Evolutionary conservation across 768 basidiomycete genomes (phyloP).

Genomic region (Mycena belliarum): DNA sequence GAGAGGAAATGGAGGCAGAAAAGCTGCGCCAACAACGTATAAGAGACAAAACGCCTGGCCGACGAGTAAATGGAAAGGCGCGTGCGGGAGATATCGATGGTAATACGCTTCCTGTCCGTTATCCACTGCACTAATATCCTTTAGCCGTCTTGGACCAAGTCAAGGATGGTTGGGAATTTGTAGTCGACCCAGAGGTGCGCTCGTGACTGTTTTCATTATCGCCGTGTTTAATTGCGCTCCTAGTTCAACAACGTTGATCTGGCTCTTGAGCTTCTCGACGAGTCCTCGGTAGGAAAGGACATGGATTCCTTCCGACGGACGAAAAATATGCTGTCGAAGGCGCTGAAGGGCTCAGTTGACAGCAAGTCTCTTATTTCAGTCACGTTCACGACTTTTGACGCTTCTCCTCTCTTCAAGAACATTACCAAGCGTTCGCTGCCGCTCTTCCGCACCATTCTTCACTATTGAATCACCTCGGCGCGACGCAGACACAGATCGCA

Average conservation of each 20-base stretch:
- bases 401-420: conserved; percentile 47
- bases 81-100: conserved; percentile 86
- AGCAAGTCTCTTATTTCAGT: conserved; percentile 48
- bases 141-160: conserved; percentile 84
- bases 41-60: conserved; percentile 64
- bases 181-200: conserved; percentile 75
- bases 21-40: conserved; percentile 68
- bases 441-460: conserved; percentile 88
- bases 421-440: conserved; percentile 95
- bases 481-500: conserved; percentile 74
- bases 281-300: conserved; percentile 69
- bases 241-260: conserved; percentile 95
- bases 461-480: conserved; percentile 67
- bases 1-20: conserved; percentile 64
- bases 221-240: conserved; percentile 12
- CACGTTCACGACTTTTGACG: neutral
- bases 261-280: conserved; percentile 85
- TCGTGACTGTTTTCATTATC: neutral
- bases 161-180: conserved; percentile 87
- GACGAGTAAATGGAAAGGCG: conserved; percentile 51
- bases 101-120: conserved; percentile 27
- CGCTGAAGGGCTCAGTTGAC: conserved; percentile 86
- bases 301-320: conserved; percentile 77
- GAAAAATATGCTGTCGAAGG: conserved; percentile 74
- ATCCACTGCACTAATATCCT: neutral